These are phyloP conservation scores for Nakazawaea sp. DNA, from an alignment of 805 yeast genomes.

Conservation along the genomic window DNA sequence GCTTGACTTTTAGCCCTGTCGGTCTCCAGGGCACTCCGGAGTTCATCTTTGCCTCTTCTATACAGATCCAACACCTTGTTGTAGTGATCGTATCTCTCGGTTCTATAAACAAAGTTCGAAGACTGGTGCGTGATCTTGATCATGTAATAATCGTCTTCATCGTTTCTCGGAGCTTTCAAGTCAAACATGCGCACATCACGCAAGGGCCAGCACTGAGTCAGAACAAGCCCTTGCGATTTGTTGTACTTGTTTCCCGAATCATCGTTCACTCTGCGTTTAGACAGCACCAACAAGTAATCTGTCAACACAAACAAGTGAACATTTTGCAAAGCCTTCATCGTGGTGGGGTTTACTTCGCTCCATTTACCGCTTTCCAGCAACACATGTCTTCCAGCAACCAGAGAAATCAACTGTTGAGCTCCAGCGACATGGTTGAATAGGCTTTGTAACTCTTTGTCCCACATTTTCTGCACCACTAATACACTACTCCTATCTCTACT, in stretches of 20 bases:
- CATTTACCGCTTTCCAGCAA: constrained; percentile 75
- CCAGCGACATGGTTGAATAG: constrained; percentile 84
- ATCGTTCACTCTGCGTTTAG: constrained; percentile 34
- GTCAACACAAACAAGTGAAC: constrained; percentile 72
- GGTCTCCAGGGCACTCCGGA: constrained; percentile 46
- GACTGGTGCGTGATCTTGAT: constrained; percentile 8
- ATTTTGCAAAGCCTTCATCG: constrained; percentile 73
- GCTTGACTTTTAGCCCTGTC: constrained; percentile 35
- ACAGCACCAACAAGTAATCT: constrained; percentile 71
- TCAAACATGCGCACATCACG: constrained; percentile 47
- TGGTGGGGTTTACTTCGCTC: constrained; percentile 81
- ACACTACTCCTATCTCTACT: constrained; percentile 60
- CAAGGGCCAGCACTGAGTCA: constrained; percentile 76
- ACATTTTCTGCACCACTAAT: constrained; percentile 66
- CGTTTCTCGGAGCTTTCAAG: constrained; percentile 15
- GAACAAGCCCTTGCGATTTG: constrained; percentile 42
- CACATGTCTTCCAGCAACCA: constrained; percentile 74
- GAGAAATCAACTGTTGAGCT: constrained; percentile 73
- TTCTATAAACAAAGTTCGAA: constrained; percentile 48
- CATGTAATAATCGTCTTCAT: constrained; percentile 15
- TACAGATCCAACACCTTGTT: constrained; percentile 46
- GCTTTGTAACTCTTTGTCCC: constrained; percentile 68
- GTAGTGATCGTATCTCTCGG: constrained; percentile 54
- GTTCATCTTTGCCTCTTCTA: constrained; percentile 55
- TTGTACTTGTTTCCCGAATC: constrained; percentile 21